Conservation (phyloP, 2,329 filamentous ascomycete genomes). For the Mariannaea sp. region DNA sequence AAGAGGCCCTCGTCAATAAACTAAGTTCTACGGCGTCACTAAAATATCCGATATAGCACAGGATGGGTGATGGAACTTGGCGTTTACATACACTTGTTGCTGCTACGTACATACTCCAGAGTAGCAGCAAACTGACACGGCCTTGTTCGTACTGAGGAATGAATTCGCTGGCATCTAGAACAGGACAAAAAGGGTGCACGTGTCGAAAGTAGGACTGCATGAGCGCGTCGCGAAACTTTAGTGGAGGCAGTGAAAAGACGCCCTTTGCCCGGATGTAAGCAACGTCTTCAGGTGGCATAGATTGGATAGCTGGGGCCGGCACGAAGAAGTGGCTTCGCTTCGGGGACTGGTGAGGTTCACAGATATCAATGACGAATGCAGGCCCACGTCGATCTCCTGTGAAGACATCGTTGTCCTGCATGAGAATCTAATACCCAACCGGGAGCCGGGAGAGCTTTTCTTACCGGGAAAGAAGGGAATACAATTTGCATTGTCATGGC, state of each 20-base stretch:
- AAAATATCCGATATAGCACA: background rate
- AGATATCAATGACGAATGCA: slow-evolving; percentile 11
- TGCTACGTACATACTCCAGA: slow-evolving; percentile 41
- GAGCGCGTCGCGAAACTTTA: slow-evolving; percentile 19
- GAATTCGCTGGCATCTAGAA: slow-evolving; percentile 30
- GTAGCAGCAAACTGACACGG: slow-evolving; percentile 26
- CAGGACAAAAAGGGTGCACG: slow-evolving; percentile 33
- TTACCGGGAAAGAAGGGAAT: slow-evolving; percentile 15
- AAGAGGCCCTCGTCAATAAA: slow-evolving; percentile 16
- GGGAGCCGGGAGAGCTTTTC: background rate
- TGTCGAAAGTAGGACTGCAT: slow-evolving; percentile 34
- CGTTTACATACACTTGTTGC: slow-evolving; percentile 38
- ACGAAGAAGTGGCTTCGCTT: slow-evolving; percentile 20
- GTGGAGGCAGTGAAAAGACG: slow-evolving; percentile 24
- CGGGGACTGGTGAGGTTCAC: slow-evolving; percentile 1
- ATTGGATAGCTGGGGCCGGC: slow-evolving; percentile 13
- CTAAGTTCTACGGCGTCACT: background rate
- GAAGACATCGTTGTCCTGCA: background rate
- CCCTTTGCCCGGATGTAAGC: slow-evolving; percentile 23
- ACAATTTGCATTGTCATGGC: background rate
- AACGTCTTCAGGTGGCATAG: slow-evolving; percentile 15
- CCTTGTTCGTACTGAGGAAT: slow-evolving; percentile 21
- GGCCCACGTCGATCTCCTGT: slow-evolving; percentile 14
- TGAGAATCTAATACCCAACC: too few species aligned
- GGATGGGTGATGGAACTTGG: background rate